Base-by-base conservation (phyloP, 1,284 basidiomycete genomes). In the Ustilago loliicola region DNA sequence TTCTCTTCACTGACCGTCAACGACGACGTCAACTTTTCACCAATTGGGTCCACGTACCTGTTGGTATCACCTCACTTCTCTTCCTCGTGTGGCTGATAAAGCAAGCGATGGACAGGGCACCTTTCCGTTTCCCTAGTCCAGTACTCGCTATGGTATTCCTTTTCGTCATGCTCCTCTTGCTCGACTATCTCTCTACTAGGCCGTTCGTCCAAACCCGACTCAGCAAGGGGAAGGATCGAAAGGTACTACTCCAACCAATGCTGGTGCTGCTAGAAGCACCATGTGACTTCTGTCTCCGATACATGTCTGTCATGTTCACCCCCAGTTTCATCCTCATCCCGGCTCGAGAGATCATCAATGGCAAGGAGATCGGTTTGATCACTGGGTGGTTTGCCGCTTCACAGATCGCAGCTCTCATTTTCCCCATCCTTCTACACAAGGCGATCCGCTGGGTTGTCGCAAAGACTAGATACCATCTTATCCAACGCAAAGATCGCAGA, bases 281-380 rank as follows among this genome's bases (percentile, higher is more conserved):
- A 13, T 81, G 77, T 48, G 81, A 83, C 48, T 83, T 83, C 34
- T 76, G 75, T 25, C 57, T 83, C 27, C 64, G 81, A 0, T 83
- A 83, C 71, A 83, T 83, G 82, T 69, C 60, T 38, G 78, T 81
- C 55, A 81, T 81, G 80, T 83, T 82, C 23, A 83, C 80, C 11
- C 77, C 80, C 19, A 65, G 67, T 30, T 83, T 83, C 63, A 79
- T 83, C 48, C 67, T 83, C 10, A 82, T 83, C 58, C 82, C 82
- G 0, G 80, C 80, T 21, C 45, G 81, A 9, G 82, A 83, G 68
- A 59, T 80, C 15, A 81, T 83, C 27, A 61, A 57, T 6, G 80
- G 72, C 4, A 67, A 50, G 21, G 82, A 83, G 63, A 81, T 83
- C 25, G 82, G 81, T 5, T 27, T 81, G 52, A 61, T 83, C 45